Evolutionary conservation across 75 land plant species (phyloP), one percentile per base, ranked within the genome.

Genomic region (Pinus taeda): DNA sequence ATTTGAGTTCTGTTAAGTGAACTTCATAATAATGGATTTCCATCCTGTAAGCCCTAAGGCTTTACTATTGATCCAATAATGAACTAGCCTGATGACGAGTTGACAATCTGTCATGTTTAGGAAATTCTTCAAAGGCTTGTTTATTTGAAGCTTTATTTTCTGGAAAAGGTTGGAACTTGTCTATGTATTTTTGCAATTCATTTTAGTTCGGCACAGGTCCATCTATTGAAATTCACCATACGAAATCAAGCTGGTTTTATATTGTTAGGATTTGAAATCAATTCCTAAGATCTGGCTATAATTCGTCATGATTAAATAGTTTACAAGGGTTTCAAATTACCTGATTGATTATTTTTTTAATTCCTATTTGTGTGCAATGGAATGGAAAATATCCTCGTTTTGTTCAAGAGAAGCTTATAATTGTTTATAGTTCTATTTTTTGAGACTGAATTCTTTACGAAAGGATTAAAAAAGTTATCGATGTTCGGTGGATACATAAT

Each of bases 21-120:
- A 69, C 65, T 62, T 65, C 15, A 15, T 30, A 69, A 69, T 69
- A 69, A 69, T 42, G 72, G 72, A 69, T 69, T 69, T 42, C 21
- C 53, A 39, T 69, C 72, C 72, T 39, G 72, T n/a, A 69, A 45
- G 72, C 72, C 72, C 36, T 42, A 1, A 8, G 49, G 20, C 11
- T 39, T n/a, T 42, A 42, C 72, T 9, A 69, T 42, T 69, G 53
- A 45, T 69, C 36, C 55, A 69, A 69, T 69, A 69, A 69, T 39
- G 22, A 69, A 69, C 53, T 42, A 45, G 53, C 14, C 72, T 42
- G 21, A 69, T 9, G n/a, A 20, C 3, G 72, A 69, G 24, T 21
- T 69, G 72, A 45, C 21, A 37, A 69, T 20, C 20, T 69, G 39
- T 69, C 69, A 42, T 69, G 22, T 69, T 69, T 20, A 39, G 53